Percentiles rank a stretch among this genome's conserved stretches.
Conservation (phyloP, 305 asterid genomes). For the Plantago coronopus region DNA sequence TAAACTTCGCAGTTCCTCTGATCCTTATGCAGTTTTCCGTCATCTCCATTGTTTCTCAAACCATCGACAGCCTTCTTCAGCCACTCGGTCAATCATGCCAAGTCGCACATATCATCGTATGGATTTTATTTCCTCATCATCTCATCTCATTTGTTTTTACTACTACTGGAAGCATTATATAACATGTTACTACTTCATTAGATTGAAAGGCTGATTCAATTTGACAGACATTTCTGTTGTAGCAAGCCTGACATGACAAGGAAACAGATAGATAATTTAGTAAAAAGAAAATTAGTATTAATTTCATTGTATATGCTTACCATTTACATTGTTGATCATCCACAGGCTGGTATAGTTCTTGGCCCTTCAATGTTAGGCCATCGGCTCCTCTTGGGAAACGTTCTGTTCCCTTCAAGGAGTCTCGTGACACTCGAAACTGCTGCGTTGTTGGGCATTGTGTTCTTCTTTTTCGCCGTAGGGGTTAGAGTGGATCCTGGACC, state of each 20-base stretch:
- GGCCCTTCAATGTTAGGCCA: conserved; percentile 73
- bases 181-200: not conserved
- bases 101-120: conserved; percentile 66
- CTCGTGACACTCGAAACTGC: conserved; percentile 40
- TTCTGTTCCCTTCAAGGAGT: conserved; percentile 52
- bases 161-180: not conserved
- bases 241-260: no score
- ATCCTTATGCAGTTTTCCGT: conserved; percentile 49
- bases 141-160: not conserved
- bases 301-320: not conserved
- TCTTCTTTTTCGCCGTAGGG: conserved; percentile 60
- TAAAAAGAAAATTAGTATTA: no score
- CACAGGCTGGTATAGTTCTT: conserved; percentile 60
- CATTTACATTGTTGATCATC: not conserved
- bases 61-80: conserved; percentile 46
- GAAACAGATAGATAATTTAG: no score
- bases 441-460: conserved; percentile 53
- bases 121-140: conserved; percentile 5
- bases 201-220: no score
- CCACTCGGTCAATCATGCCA: conserved; percentile 74
- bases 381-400: conserved; percentile 14
- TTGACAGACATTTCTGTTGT: no score
- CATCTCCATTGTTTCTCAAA: conserved; percentile 38
- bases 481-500: conserved; percentile 43
- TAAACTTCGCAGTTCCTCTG: conserved; percentile 57